Evolutionary conservation across 495 filamentous ascomycete genomes (phyloP).

Genomic region (Tuber umbilicatum): DNA sequence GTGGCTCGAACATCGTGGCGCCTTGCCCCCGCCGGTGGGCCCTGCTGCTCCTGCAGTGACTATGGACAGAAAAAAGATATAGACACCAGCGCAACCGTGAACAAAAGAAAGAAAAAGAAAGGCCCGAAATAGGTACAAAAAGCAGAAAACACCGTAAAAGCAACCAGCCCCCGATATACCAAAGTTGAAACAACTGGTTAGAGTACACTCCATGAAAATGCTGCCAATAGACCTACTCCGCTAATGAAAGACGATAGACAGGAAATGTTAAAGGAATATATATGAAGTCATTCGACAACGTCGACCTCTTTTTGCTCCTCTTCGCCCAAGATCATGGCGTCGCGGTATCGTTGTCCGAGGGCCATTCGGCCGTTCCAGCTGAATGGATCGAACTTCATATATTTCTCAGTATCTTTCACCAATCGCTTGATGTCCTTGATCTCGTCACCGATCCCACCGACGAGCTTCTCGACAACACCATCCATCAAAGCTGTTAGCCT

Average conservation of each 20-base stretch:
- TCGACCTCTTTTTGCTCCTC: slow-evolving; percentile 37
- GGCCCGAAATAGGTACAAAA: slow-evolving; percentile 20
- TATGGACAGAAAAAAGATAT: slow-evolving; percentile 7
- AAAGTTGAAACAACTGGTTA: slow-evolving; percentile 31
- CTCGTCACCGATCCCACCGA: slow-evolving; percentile 41
- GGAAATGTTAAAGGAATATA: slow-evolving; percentile 26
- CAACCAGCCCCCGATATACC: slow-evolving; percentile 29
- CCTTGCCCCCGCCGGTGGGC: slow-evolving; percentile 4
- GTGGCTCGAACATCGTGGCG: neutral
- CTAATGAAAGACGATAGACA: slow-evolving; percentile 26
- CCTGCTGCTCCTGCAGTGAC: slow-evolving; percentile 21
- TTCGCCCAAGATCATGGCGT: slow-evolving; percentile 36
- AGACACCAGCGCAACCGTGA: slow-evolving; percentile 28
- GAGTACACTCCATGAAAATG: slow-evolving; percentile 37
- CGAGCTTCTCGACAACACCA: slow-evolving; percentile 40
- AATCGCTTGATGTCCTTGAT: slow-evolving; percentile 42
- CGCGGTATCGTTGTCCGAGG: slow-evolving; percentile 36
- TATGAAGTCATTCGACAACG: slow-evolving; percentile 26
- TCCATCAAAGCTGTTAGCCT: slow-evolving; percentile 41
- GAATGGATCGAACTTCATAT: slow-evolving; percentile 37
- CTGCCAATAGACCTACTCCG: slow-evolving; percentile 21
- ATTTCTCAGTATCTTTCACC: slow-evolving; percentile 40
- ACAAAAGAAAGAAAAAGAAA: slow-evolving; percentile 27
- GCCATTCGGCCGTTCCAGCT: slow-evolving; percentile 34
- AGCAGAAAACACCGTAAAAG: slow-evolving; percentile 25